Evolutionary conservation across 805 yeast genomes (phyloP).

Genomic region (Ogataea polymorpha): DNA sequence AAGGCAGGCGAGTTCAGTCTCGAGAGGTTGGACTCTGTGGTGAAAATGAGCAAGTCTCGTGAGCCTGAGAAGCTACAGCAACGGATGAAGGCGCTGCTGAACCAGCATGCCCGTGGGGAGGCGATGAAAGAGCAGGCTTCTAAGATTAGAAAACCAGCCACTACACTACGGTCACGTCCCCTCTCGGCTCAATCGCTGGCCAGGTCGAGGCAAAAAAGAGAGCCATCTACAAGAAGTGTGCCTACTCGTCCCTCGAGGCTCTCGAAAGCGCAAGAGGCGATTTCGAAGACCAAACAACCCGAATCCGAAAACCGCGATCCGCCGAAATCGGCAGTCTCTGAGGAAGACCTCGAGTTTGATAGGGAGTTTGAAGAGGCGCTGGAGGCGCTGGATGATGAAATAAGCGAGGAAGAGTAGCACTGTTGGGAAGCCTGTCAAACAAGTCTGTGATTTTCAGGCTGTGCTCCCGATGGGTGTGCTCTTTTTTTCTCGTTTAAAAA

Average conservation of each 20-base stretch:
- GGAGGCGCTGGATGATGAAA: slow-evolving; percentile 23
- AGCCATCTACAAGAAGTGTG: too few relatives aligned
- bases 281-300: background rate
- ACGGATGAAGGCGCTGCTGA: slow-evolving; percentile 8
- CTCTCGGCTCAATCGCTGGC: background rate
- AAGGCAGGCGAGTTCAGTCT: slow-evolving; percentile 25
- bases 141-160: background rate
- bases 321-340: slow-evolving; percentile 1
- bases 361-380: slow-evolving; percentile 27
- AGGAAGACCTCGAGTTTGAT: slow-evolving; percentile 19
- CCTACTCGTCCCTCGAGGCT: too few relatives aligned
- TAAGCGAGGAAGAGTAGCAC: slow-evolving; percentile 29
- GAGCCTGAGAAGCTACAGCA: slow-evolving; percentile 24
- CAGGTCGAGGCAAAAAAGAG: background rate
- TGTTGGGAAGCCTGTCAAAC: background rate
- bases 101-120: background rate
- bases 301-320: background rate
- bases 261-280: background rate
- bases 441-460: background rate
- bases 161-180: background rate
- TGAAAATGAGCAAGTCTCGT: slow-evolving; percentile 33
- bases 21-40: slow-evolving; percentile 26
- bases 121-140: background rate
- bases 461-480: slow-evolving; percentile 2
- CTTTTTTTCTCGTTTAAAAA: slow-evolving; percentile 3